phyloP scores from a whole-genome alignment of 495 filamentous ascomycete genomes.

The Aspergillus sparsus region DNA sequence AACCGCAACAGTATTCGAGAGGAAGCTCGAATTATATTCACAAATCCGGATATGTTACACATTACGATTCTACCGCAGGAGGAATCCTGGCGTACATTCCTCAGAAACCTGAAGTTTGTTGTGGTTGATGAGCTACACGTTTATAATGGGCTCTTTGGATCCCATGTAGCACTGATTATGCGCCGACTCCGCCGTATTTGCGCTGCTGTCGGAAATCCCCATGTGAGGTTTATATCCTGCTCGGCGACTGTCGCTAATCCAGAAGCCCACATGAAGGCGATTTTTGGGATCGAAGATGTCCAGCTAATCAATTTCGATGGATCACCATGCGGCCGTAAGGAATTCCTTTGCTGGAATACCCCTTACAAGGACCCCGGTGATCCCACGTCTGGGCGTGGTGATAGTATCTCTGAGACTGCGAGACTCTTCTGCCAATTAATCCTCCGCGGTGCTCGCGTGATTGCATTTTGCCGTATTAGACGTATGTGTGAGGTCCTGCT shows the following conservation, averaged over 20 bases:
- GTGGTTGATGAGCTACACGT: constrained; percentile 91
- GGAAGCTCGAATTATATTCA: constrained; percentile 92
- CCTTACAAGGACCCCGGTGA: constrained; percentile 90
- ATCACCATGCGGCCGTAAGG: constrained; percentile 89
- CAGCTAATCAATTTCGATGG: constrained; percentile 86
- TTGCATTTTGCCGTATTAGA: constrained; percentile 86
- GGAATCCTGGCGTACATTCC: constrained; percentile 81
- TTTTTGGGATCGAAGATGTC: constrained; percentile 86
- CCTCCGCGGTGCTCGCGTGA: constrained; percentile 85
- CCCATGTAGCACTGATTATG: constrained; percentile 95
- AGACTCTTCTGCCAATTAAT: constrained; percentile 89
- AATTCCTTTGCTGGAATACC: constrained; percentile 98
- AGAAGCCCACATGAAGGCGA: constrained; percentile 83
- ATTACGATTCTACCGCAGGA: constrained; percentile 93
- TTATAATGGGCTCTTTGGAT: constrained; percentile 93
- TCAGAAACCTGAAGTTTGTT: constrained; percentile 87
- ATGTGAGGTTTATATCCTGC: constrained; percentile 93
- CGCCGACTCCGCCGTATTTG: constrained; percentile 84
- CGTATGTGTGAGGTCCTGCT: constrained; percentile 87
- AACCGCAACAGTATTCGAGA: constrained; percentile 80
- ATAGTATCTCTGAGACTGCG: constrained; percentile 80
- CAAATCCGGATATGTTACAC: constrained; percentile 98
- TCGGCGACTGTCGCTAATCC: constrained; percentile 97
- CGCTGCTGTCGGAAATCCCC: constrained; percentile 84
- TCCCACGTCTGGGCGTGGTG: constrained; percentile 80